Conservation (phyloP, 805 yeast genomes). For the Hermanozyma aechmeae region DNA sequence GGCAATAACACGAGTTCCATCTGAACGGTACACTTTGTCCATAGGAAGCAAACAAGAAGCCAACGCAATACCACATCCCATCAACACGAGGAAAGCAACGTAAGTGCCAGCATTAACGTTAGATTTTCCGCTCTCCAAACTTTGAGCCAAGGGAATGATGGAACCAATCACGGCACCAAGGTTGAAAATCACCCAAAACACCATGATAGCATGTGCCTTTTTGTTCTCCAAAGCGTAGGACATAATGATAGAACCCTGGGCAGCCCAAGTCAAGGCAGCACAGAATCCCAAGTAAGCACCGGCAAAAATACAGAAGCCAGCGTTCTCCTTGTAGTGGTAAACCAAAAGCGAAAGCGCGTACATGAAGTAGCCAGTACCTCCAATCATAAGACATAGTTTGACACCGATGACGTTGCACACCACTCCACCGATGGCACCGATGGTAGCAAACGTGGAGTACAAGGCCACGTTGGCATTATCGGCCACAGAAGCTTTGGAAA, state of each 20-base stretch:
- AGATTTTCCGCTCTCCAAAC: slow-evolving; percentile 29
- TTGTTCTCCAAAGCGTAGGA: slow-evolving; percentile 44
- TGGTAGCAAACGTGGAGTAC: slow-evolving; percentile 45
- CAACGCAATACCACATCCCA: slow-evolving; percentile 36
- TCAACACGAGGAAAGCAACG: slow-evolving; percentile 44
- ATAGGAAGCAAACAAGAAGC: slow-evolving; percentile 41
- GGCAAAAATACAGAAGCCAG: slow-evolving; percentile 44
- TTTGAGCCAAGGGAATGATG: slow-evolving; percentile 47
- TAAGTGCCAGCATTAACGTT: slow-evolving; percentile 38
- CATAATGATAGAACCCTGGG: slow-evolving; percentile 49
- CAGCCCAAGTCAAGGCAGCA: slow-evolving; percentile 51
- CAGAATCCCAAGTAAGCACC: slow-evolving; percentile 51
- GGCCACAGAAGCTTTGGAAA: slow-evolving; percentile 26
- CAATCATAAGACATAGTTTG: slow-evolving; percentile 34
- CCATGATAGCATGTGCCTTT: slow-evolving; percentile 46
- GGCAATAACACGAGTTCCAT: slow-evolving; percentile 39
- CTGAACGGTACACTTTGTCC: slow-evolving; percentile 38
- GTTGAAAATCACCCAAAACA: slow-evolving; percentile 54
- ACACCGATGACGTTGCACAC: slow-evolving; percentile 43
- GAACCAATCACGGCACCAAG: slow-evolving; percentile 55
- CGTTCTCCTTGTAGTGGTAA: slow-evolving; percentile 36
- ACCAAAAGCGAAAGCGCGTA: slow-evolving; percentile 44
- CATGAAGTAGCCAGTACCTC: slow-evolving; percentile 47
- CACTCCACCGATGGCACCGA: slow-evolving; percentile 51
- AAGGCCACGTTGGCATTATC: slow-evolving; percentile 45